A percentile compares a stretch with the other conserved stretches of the same genome.
phyloP scores from a whole-genome alignment of 768 basidiomycete species.

The Gloeophyllum trabeum region DNA sequence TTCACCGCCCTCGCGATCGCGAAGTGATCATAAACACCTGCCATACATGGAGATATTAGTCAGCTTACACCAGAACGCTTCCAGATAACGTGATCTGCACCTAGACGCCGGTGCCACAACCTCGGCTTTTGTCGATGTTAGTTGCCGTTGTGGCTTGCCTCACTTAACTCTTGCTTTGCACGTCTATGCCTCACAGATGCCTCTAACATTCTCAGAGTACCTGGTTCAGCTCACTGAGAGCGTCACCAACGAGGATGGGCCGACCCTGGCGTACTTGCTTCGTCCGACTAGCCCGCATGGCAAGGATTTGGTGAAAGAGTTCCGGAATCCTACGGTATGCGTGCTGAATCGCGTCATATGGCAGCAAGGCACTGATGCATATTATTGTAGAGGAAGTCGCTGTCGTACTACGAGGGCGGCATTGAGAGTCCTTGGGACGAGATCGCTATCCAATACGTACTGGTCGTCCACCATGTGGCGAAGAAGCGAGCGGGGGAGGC shows the following conservation, averaged over 20 bases:
- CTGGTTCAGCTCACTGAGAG: constrained; percentile 51
- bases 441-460: constrained; percentile 72
- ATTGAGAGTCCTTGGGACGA: constrained; percentile 79
- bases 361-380: too few species aligned
- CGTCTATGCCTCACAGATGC: constrained; percentile 12
- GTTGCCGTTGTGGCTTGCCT: too few species aligned
- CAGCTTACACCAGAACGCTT: too few species aligned
- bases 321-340: constrained; percentile 40
- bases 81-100: too few species aligned
- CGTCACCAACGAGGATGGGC: constrained; percentile 51
- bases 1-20: too few species aligned
- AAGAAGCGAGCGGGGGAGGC: constrained; percentile 60
- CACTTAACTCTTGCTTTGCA: not conserved
- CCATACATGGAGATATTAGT: too few species aligned
- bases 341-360: too few species aligned
- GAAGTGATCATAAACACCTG: too few species aligned
- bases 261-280: constrained; percentile 60
- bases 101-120: too few species aligned
- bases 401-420: constrained; percentile 42
- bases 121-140: too few species aligned
- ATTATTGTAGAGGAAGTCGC: constrained; percentile 16
- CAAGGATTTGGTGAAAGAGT: constrained; percentile 65
- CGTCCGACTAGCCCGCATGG: constrained; percentile 70
- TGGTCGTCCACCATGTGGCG: constrained; percentile 61
- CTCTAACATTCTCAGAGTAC: constrained; percentile 45